Conservation (phyloP, 2,329 filamentous ascomycete genomes). For the Pseudopyrenochaeta lycopersici region DNA sequence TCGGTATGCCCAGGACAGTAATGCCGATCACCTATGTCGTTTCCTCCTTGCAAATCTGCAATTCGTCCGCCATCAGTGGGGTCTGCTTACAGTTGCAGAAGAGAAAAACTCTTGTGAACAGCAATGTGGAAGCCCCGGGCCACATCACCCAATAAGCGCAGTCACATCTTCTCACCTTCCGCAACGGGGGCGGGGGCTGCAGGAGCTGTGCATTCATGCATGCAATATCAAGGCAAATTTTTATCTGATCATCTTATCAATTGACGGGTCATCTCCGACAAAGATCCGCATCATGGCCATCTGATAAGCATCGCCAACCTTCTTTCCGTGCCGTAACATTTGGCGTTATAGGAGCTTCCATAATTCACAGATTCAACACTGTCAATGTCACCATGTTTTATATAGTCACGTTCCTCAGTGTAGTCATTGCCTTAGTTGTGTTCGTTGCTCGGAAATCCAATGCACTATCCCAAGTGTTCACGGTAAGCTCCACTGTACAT, state of each 20-base stretch:
- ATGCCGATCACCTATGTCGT: background rate
- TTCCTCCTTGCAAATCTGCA: background rate
- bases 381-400: background rate
- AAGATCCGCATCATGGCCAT: conserved; percentile 1
- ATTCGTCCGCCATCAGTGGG: background rate
- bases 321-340: background rate
- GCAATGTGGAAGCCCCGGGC: background rate
- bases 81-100: no score
- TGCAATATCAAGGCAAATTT: conserved; percentile 1
- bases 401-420: background rate
- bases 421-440: background rate
- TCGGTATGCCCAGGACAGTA: background rate
- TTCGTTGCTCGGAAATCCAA: background rate
- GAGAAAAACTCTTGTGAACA: background rate
- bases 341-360: no score
- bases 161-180: background rate
- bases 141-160: background rate
- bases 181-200: background rate
- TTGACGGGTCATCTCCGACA: conserved; percentile 1
- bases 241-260: conserved; percentile 15
- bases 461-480: conserved; percentile 1
- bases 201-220: background rate
- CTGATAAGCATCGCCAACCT: background rate
- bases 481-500: background rate
- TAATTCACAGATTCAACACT: background rate